Percentiles rank a stretch among this genome's conserved stretches.
These are phyloP conservation scores for Aureobasidium sp. DNA, from an alignment of 2,329 filamentous ascomycete species.

Conservation along the genomic window DNA sequence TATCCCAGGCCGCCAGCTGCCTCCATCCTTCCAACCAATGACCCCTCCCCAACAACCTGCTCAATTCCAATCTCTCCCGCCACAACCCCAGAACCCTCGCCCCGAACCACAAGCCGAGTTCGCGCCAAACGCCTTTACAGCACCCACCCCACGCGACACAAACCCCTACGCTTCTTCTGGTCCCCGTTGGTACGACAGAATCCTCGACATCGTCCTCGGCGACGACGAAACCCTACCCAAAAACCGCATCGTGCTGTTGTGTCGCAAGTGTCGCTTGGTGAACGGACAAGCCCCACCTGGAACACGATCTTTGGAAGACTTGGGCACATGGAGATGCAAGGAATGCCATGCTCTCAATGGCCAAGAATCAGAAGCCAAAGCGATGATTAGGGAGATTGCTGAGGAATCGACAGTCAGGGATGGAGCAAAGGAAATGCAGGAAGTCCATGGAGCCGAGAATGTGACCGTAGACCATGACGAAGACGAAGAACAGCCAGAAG, in stretches of 20 bases:
- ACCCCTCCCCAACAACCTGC: constrained; percentile 38
- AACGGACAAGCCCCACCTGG: constrained; percentile 95
- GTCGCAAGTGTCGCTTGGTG: constrained; percentile 72
- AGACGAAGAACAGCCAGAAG: constrained; percentile 18
- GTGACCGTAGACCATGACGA: constrained; percentile 16
- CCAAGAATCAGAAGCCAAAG: constrained; percentile 66
- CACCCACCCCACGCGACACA: constrained; percentile 18
- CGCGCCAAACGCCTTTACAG: constrained; percentile 62
- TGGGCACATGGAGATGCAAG: constrained; percentile 84
- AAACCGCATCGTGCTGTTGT: constrained; percentile 86
- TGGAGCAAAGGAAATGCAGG: constrained; percentile 14
- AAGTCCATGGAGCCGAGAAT: constrained; percentile 16
- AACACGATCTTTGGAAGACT: constrained; percentile 64
- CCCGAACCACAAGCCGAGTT: constrained; percentile 45
- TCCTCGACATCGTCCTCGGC: constrained; percentile 84
- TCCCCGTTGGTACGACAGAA: constrained; percentile 83
- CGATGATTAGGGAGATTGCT: constrained; percentile 51
- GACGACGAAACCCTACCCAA: constrained; percentile 91
- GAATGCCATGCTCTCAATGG: constrained; percentile 80
- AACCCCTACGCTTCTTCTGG: constrained; percentile 24
- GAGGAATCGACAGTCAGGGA: constrained; percentile 12
- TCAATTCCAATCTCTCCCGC: constrained; percentile 2
- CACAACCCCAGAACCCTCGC: constrained; percentile 11
- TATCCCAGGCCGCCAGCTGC: constrained; percentile 40
- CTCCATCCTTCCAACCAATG: constrained; percentile 39